Evolutionary conservation across 192 early-diverging fungal species (phyloP).

Genomic region (Tieghemiomyces parasiticus): DNA sequence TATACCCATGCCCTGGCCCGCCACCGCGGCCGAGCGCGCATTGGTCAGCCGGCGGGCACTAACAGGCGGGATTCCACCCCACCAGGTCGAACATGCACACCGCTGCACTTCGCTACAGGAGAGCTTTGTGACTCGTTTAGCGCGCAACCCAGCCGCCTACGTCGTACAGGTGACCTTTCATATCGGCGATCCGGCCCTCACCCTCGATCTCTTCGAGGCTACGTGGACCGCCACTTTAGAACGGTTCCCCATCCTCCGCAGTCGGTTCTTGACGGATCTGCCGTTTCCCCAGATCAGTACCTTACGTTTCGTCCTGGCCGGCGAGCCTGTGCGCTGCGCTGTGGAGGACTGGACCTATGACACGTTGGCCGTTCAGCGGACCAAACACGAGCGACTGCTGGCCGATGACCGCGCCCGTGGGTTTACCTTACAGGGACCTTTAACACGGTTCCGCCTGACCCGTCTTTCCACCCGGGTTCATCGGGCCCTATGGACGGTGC

Average conservation of each 20-base stretch:
- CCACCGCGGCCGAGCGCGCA: not conserved
- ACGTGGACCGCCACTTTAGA: not conserved
- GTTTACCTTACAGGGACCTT: not conserved
- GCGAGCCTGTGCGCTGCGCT: not conserved
- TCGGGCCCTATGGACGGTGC: not conserved
- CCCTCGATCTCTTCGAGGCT: not conserved
- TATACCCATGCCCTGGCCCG: not conserved
- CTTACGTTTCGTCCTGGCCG: not conserved
- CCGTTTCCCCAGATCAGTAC: not conserved
- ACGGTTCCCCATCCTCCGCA: not conserved
- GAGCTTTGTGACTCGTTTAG: not conserved
- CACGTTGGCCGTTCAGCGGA: not conserved
- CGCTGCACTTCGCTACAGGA: not conserved
- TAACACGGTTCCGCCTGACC: not conserved
- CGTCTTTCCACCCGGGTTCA: not conserved
- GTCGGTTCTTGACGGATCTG: not conserved
- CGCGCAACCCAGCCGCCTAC: not conserved
- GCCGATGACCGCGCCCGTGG: not conserved
- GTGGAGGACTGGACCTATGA: not conserved
- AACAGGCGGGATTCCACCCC: not conserved
- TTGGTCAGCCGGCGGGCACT: not conserved
- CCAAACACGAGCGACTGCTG: not conserved
- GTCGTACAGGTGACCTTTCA: not conserved
- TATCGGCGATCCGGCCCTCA: not conserved
- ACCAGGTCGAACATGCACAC: not conserved